phyloP scores from a whole-genome alignment of 192 early-diverging fungal species.

The Entomortierella parvispora region DNA sequence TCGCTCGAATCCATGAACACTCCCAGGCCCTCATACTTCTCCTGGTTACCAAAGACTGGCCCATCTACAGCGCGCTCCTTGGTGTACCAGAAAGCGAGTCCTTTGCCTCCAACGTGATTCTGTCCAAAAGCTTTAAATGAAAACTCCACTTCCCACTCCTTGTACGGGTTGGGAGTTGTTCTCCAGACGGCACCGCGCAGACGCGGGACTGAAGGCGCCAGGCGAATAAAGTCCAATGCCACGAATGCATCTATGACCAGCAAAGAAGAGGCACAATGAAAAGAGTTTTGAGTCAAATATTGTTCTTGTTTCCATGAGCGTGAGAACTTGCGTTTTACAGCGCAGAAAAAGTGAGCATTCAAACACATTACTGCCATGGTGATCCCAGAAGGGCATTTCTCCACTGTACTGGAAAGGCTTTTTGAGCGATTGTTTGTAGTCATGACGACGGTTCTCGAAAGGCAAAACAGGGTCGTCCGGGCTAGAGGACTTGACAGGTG shows the following conservation, averaged over 20 bases:
- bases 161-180: slow-evolving; percentile 63
- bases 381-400: slow-evolving; percentile 63
- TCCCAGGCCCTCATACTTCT: slow-evolving; percentile 73
- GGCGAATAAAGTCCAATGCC: slow-evolving; percentile 62
- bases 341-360: neutral
- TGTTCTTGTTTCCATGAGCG: too few relatives aligned
- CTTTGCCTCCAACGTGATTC: slow-evolving; percentile 76
- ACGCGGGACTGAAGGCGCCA: slow-evolving; percentile 72
- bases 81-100: slow-evolving; percentile 88
- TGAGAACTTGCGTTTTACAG: neutral
- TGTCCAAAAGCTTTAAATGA: slow-evolving; percentile 69
- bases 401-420: slow-evolving; percentile 63
- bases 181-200: neutral
- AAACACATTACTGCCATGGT: slow-evolving; percentile 56
- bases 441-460: slow-evolving; percentile 51
- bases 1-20: slow-evolving; percentile 75
- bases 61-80: slow-evolving; percentile 62
- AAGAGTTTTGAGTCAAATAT: neutral
- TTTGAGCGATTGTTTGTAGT: slow-evolving; percentile 74
- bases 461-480: slow-evolving; percentile 3
- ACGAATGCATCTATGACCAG: slow-evolving; percentile 42
- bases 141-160: slow-evolving; percentile 82
- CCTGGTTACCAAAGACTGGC: slow-evolving; percentile 72
- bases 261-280: neutral
- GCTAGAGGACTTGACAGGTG: neutral